Evolutionary conservation across 1,284 basidiomycete species (phyloP), one percentile per base, ranked within the genome.

Genomic region (Leccinum angustisporum): DNA sequence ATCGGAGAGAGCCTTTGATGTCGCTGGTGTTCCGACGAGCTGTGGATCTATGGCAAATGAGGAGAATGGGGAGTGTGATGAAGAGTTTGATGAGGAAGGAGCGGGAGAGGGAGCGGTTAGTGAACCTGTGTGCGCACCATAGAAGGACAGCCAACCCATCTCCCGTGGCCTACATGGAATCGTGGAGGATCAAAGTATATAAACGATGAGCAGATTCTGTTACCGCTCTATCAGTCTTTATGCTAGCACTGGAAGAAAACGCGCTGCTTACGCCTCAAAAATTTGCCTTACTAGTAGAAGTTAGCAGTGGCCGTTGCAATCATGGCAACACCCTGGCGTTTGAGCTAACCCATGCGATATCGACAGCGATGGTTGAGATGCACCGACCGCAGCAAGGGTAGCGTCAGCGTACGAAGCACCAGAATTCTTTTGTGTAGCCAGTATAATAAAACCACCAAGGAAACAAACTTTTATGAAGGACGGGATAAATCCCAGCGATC

Each of bases 21-120:
- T 71, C 0, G 79, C 71, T 16, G 83, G 79, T 3, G 79, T 80
- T 46, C 75, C 78, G 61, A 85, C 80, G 59, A 85, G 77, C 67
- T 82, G 80, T 0, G 83, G 84, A 65, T 85, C 83, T 66, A 85
- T 85, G 53, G 80, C 77, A n/a, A 76, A 71, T 62, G 69, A 67
- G 64, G 68, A 68, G 8, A 62, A 66, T 4, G 72, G 67, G 1
- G 71, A 70, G 52, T 65, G 64, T 36, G 69, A 63, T 2, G 65
- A 56, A 5, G 27, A 30, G n/a, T 43, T 40, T 11, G 68, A 67
- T 2, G 72, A 69, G 51, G 67, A 65, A 0, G 68, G 53, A 18
- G 48, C 66, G n/a, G 68, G 67, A 1, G 66, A 64, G 0, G 60
- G 34, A 16, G 62, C 16, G 8, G 59, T 0, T 27, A 81, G 66